A percentile compares a stretch with the other conserved stretches of the same genome.
Conservation (phyloP, 805 yeast species). For the Scheffersomyces lignosus region DNA sequence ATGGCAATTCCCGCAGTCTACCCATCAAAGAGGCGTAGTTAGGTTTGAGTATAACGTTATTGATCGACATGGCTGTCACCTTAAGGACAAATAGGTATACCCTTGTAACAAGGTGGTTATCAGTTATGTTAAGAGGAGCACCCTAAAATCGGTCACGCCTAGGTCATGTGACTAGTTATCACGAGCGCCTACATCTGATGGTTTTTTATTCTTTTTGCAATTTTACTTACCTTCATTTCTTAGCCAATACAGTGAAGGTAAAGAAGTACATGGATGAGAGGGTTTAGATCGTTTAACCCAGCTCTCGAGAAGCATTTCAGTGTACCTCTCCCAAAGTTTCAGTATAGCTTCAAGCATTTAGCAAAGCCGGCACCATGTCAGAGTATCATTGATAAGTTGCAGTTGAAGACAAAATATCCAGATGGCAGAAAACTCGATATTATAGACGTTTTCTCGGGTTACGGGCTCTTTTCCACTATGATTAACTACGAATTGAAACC, state of each 20-base stretch:
- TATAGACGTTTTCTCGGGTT: slow-evolving; percentile 61
- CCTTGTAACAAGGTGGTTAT: too few relatives aligned
- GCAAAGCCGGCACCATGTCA: slow-evolving; percentile 26
- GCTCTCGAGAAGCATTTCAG: slow-evolving; percentile 21
- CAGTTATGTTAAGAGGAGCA: too few relatives aligned
- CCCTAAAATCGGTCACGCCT: too few relatives aligned
- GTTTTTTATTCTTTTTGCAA: too few relatives aligned
- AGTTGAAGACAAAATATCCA: slow-evolving; percentile 37
- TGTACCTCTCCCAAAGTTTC: slow-evolving; percentile 18
- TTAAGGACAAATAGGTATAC: too few relatives aligned
- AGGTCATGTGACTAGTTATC: too few relatives aligned
- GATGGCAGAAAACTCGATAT: slow-evolving; percentile 45
- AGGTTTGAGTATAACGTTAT: slow-evolving; percentile 18
- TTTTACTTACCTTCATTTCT: too few relatives aligned
- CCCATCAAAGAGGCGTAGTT: slow-evolving; percentile 11
- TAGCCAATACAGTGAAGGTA: too few relatives aligned
- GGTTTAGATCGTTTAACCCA: slow-evolving; percentile 25
- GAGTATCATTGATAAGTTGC: slow-evolving; percentile 47
- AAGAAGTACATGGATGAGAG: too few relatives aligned
- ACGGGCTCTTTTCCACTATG: slow-evolving; percentile 60
- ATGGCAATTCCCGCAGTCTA: slow-evolving; percentile 12
- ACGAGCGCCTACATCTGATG: too few relatives aligned
- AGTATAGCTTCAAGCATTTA: slow-evolving; percentile 25
- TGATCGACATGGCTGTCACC: slow-evolving; percentile 38
- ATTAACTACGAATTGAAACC: slow-evolving; percentile 66